These are phyloP conservation scores for Botrytis fabae DNA, from an alignment of 2,329 filamentous ascomycete genomes.

Conservation along the genomic window DNA sequence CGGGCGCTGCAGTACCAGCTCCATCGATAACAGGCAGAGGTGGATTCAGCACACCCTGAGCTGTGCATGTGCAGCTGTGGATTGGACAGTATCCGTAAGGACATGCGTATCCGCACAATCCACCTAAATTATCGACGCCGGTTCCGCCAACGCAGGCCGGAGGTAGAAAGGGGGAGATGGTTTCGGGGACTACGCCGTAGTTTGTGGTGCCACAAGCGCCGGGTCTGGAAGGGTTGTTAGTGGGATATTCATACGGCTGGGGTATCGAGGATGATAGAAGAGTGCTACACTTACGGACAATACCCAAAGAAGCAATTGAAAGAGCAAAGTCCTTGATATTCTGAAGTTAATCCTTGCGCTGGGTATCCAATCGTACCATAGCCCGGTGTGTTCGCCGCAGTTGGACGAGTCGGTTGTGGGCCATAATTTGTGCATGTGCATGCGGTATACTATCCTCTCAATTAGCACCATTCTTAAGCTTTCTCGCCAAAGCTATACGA, in stretches of 20 bases:
- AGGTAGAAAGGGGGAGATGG: not conserved
- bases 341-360: not conserved
- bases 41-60: not conserved
- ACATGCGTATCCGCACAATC: not conserved
- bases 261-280: not conserved
- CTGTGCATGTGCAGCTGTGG: not conserved
- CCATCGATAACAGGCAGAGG: not conserved
- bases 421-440: not conserved
- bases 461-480: not conserved
- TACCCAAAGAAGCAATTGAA: not conserved
- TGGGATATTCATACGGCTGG: not conserved
- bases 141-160: not conserved
- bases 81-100: not conserved
- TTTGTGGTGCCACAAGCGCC: not conserved
- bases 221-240: not conserved
- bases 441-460: not conserved
- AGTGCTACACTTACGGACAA: not conserved
- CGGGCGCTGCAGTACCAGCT: not conserved
- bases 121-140: not conserved
- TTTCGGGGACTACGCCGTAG: not conserved
- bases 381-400: not conserved
- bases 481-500: not conserved
- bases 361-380: not conserved
- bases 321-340: not conserved
- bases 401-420: not conserved